Conservation (phyloP, 2,329 filamentous ascomycete genomes). For the Apiospora koreana region DNA sequence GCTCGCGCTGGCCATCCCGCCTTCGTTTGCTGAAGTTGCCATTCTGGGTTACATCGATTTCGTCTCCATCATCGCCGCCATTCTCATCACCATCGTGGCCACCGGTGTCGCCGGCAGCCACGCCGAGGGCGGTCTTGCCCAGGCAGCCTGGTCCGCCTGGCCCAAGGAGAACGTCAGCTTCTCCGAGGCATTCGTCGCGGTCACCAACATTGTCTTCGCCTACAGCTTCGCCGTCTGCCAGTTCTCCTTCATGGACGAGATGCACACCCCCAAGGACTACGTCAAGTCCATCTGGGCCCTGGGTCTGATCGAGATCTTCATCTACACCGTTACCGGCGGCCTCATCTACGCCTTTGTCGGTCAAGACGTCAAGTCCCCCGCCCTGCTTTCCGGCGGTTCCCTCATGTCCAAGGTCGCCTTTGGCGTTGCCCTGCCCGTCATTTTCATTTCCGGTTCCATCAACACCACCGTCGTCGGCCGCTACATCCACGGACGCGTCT, state of each 20-base stretch:
- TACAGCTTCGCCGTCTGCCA: constrained; percentile 48
- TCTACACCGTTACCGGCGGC: constrained; percentile 62
- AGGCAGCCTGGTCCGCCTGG: constrained; percentile 34
- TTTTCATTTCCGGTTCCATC: constrained; percentile 65
- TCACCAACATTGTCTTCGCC: constrained; percentile 64
- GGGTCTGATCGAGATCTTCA: constrained; percentile 53
- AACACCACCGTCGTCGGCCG: constrained; percentile 56
- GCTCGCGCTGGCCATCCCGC: constrained; percentile 54
- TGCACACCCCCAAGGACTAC: constrained; percentile 41
- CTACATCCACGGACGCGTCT: constrained; percentile 36
- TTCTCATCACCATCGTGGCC: constrained; percentile 60
- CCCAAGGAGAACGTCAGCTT: constrained; percentile 38
- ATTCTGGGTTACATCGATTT: constrained; percentile 61
- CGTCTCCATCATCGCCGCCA: constrained; percentile 56
- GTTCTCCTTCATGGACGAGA: constrained; percentile 40
- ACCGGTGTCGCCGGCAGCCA: constrained; percentile 45
- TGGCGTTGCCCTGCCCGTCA: constrained; percentile 63
- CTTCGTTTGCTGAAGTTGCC: constrained; percentile 59
- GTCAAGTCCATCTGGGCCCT: constrained; percentile 49
- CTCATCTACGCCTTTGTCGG: constrained; percentile 66
- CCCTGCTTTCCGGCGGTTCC: constrained; percentile 56
- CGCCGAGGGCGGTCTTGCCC: constrained; percentile 13
- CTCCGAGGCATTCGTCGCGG: constrained; percentile 50
- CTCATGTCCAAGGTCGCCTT: constrained; percentile 61
- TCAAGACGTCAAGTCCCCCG: constrained; percentile 56